Evolutionary conservation across 2,329 filamentous ascomycete genomes (phyloP).

Genomic region (Alternaria longipes): DNA sequence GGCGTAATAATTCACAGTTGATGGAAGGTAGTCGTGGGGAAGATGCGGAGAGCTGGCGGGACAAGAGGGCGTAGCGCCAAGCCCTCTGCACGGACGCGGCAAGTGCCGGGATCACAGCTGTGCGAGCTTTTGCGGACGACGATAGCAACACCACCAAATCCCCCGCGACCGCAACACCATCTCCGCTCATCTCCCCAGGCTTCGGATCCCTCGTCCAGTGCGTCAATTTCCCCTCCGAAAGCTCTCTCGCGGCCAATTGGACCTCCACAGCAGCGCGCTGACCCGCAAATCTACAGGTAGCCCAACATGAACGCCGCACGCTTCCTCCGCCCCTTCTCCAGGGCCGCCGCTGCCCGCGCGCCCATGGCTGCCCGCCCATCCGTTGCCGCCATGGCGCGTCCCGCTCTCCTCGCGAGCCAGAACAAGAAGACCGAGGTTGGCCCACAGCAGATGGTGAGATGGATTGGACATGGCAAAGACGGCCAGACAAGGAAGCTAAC

Average conservation of each 20-base stretch:
- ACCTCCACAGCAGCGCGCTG: conserved; percentile 38
- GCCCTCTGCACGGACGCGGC: conserved; percentile 31
- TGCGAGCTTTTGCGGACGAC: conserved; percentile 45
- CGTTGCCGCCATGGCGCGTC: conserved; percentile 43
- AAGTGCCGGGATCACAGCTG: conserved; percentile 31
- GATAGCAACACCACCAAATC: conserved; percentile 34
- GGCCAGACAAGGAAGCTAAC: conserved; percentile 24
- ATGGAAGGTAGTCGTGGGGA: background rate
- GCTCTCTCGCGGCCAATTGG: conserved; percentile 39
- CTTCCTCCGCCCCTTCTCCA: conserved; percentile 53
- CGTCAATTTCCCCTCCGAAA: conserved; percentile 36
- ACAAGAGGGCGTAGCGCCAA: conserved; percentile 17
- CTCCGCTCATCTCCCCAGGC: conserved; percentile 47
- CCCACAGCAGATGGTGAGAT: conserved; percentile 47
- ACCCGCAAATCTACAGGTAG: conserved; percentile 41
- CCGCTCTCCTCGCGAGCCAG: conserved; percentile 47
- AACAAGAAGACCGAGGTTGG: conserved; percentile 48
- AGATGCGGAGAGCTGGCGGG: background rate
- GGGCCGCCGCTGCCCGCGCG: conserved; percentile 52
- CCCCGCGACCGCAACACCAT: conserved; percentile 44
- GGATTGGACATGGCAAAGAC: background rate
- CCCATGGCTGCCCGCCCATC: conserved; percentile 47
- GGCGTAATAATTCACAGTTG: background rate
- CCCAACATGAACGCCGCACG: conserved; percentile 55
- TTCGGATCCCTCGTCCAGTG: conserved; percentile 38